Evolutionary conservation across 768 basidiomycete species (phyloP).

Genomic region (Naganishia antarctica): DNA sequence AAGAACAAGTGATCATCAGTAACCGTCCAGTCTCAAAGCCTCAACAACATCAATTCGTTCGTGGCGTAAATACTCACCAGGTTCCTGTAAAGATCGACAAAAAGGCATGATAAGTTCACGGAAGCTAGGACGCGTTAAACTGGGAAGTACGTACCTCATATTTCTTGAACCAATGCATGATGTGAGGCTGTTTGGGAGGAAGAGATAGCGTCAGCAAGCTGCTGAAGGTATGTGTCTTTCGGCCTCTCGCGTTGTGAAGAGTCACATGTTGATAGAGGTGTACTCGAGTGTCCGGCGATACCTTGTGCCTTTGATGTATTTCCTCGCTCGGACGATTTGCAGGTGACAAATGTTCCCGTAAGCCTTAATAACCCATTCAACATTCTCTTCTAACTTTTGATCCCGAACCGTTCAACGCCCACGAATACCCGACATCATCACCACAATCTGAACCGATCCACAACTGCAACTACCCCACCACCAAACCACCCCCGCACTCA

Average conservation of each 20-base stretch:
- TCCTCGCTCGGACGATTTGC: too few relatives aligned
- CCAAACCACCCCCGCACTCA: slow-evolving; percentile 30
- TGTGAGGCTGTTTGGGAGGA: slow-evolving; percentile 37
- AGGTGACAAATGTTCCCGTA: too few relatives aligned
- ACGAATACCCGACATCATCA: not conserved
- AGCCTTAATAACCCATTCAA: too few relatives aligned
- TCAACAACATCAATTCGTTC: not conserved
- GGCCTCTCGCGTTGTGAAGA: too few relatives aligned
- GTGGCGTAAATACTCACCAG: slow-evolving; percentile 3
- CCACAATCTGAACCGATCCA: not conserved
- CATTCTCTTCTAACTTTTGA: too few relatives aligned
- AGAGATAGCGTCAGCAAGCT: slow-evolving; percentile 7
- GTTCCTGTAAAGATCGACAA: slow-evolving; percentile 6
- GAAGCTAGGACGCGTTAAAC: not conserved
- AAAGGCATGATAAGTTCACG: not conserved
- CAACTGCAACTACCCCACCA: not conserved
- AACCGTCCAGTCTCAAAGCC: not conserved
- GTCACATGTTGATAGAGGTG: too few relatives aligned
- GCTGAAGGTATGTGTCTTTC: too few relatives aligned
- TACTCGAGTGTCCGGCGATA: too few relatives aligned
- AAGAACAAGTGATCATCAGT: not conserved
- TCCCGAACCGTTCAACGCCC: too few relatives aligned
- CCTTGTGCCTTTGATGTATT: too few relatives aligned
- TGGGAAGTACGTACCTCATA: slow-evolving; percentile 32
- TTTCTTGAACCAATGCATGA: slow-evolving; percentile 48